Conservation (phyloP, 306 rosid species). For the Purshia tridentata region DNA sequence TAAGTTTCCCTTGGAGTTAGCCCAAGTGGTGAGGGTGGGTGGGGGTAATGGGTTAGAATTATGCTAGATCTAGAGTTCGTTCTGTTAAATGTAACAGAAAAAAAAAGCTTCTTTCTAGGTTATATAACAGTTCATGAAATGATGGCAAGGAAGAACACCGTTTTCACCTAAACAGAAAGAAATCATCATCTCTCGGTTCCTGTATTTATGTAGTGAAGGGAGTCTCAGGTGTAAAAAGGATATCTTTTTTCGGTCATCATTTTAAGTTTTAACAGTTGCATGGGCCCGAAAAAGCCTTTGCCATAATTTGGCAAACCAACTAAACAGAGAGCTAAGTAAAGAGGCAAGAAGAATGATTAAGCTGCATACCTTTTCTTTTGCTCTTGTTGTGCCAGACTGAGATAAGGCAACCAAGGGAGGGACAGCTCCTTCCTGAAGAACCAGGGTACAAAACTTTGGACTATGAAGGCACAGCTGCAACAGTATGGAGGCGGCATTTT, state of each 20-base stretch:
- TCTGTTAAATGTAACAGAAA: too few relatives aligned
- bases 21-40: too few relatives aligned
- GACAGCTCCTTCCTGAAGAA: constrained; percentile 97
- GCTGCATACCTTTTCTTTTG: constrained; percentile 83
- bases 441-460: constrained; percentile 68
- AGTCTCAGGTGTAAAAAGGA: too few relatives aligned
- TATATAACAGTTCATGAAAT: not conserved
- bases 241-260: not conserved
- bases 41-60: too few relatives aligned
- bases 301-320: not conserved
- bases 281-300: not conserved
- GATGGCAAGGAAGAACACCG: constrained; percentile 10
- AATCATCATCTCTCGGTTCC: not conserved
- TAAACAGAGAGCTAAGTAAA: not conserved
- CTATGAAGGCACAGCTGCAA: constrained; percentile 86
- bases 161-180: not conserved
- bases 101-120: constrained; percentile 7
- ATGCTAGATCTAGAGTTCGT: too few relatives aligned
- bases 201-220: too few relatives aligned
- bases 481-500: constrained; percentile 80
- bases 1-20: not conserved
- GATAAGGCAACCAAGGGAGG: constrained; percentile 94
- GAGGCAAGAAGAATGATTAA: constrained; percentile 16
- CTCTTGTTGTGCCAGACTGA: constrained; percentile 86
- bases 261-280: not conserved